Percentiles rank a stretch among this genome's conserved stretches.
Evolutionary conservation across 176 grass and related monocot species (phyloP).

Genomic region (Themeda triandra): DNA sequence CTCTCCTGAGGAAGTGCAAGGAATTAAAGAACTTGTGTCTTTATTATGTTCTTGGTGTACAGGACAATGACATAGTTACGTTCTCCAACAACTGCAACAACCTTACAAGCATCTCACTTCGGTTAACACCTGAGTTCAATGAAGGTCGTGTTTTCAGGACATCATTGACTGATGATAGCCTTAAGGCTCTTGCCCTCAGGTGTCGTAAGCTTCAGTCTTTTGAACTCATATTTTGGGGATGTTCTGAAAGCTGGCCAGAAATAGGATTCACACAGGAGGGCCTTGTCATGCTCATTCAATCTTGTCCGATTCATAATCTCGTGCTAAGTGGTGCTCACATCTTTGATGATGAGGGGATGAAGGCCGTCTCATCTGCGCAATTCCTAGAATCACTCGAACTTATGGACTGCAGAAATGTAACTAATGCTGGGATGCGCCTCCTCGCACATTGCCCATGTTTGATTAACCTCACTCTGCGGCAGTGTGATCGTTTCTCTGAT

Average conservation of each 20-base stretch:
- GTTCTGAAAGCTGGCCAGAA: too few species aligned
- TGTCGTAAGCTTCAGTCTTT: too few species aligned
- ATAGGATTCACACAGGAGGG: too few species aligned
- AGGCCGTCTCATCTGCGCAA: slow-evolving; percentile 19
- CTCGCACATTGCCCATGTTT: not conserved
- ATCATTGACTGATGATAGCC: slow-evolving; percentile 35
- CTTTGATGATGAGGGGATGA: slow-evolving; percentile 43
- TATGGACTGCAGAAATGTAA: slow-evolving; percentile 16
- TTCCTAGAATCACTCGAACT: slow-evolving; percentile 39
- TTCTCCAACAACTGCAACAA: slow-evolving; percentile 31
- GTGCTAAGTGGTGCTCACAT: slow-evolving; percentile 33
- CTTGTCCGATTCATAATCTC: too few species aligned
- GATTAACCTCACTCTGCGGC: too few species aligned
- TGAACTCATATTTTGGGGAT: too few species aligned
- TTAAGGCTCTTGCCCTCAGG: slow-evolving; percentile 31
- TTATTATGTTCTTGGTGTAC: slow-evolving; percentile 29
- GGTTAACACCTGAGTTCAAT: not conserved
- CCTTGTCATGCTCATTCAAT: too few species aligned
- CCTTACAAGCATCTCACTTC: slow-evolving; percentile 52
- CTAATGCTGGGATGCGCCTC: slow-evolving; percentile 34
- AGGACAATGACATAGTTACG: slow-evolving; percentile 43
- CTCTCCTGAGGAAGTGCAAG: slow-evolving; percentile 24
- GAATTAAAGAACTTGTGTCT: slow-evolving; percentile 42
- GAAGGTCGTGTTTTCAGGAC: not conserved
- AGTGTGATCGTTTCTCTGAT: too few species aligned